Percentiles rank a stretch among this genome's conserved stretches.
Conservation (phyloP, 495 filamentous ascomycete species). For the Hypoxylon trugodes region DNA sequence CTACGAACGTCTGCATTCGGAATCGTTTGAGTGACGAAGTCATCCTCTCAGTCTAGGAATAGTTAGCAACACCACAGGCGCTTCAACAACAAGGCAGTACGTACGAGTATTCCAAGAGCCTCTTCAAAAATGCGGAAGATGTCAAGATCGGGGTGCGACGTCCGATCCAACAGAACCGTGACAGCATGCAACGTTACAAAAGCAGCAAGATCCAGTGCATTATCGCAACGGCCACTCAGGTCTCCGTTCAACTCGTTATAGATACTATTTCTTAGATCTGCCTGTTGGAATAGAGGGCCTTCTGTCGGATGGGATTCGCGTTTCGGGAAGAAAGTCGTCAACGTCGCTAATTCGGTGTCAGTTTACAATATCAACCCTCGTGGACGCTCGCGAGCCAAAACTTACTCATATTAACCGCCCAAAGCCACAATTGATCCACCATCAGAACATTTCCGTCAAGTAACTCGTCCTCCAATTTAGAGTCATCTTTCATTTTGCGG, state of each 20-base stretch:
- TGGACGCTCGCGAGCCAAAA: background rate
- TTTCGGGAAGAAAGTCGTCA: conserved; percentile 68
- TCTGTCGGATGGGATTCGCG: conserved; percentile 58
- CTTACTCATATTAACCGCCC: conserved; percentile 67
- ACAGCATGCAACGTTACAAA: conserved; percentile 69
- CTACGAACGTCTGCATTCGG: conserved; percentile 57
- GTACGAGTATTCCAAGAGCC: conserved; percentile 69
- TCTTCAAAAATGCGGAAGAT: conserved; percentile 74
- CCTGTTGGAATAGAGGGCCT: conserved; percentile 66
- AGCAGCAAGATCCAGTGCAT: conserved; percentile 68
- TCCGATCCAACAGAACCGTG: conserved; percentile 67
- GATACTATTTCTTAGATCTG: conserved; percentile 69
- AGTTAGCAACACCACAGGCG: background rate
- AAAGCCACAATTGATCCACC: conserved; percentile 77
- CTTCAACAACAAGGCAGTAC: background rate
- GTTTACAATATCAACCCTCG: too few species aligned
- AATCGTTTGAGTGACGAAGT: conserved; percentile 71
- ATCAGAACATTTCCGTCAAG: conserved; percentile 70
- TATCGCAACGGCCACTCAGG: conserved; percentile 69
- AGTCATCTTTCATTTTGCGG: conserved; percentile 37
- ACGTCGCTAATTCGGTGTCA: conserved; percentile 46
- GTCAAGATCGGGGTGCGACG: conserved; percentile 67
- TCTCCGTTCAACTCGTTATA: conserved; percentile 76
- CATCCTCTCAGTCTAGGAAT: conserved; percentile 65
- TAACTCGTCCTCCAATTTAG: conserved; percentile 51